These are phyloP conservation scores for Vitis riparia DNA, from an alignment of 164 flowering plant species.

Conservation along the genomic window DNA sequence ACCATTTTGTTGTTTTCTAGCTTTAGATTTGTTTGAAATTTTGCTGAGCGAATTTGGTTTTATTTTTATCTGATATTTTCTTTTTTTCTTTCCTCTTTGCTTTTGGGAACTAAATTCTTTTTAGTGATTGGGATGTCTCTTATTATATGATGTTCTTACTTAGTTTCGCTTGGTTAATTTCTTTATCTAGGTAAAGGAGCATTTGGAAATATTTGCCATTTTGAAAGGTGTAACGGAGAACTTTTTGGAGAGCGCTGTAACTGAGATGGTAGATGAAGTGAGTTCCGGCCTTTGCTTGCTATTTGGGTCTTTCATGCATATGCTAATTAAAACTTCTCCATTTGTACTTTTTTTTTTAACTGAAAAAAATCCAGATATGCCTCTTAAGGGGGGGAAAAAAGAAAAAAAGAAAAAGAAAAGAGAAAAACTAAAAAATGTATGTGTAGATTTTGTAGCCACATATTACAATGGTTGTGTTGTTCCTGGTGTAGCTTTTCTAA, in stretches of 20 bases:
- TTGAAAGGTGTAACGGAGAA: constrained; percentile 86
- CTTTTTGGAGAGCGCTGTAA: constrained; percentile 47
- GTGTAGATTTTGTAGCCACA: too few relatives aligned
- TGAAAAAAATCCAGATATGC: not conserved
- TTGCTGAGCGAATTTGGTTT: too few relatives aligned
- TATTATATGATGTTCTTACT: not conserved
- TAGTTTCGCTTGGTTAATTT: constrained; percentile 8
- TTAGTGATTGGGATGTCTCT: not conserved
- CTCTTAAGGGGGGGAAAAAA: not conserved
- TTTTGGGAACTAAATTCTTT: not conserved
- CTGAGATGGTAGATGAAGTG: constrained; percentile 90
- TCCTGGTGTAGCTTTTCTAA: too few relatives aligned
- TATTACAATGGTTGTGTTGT: too few relatives aligned
- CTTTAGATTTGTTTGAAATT: too few relatives aligned
- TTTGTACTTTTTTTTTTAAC: not conserved
- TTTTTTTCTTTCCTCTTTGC: not conserved
- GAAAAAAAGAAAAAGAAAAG: too few relatives aligned
- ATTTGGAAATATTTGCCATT: constrained; percentile 83
- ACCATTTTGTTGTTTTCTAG: too few relatives aligned
- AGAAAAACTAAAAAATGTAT: too few relatives aligned
- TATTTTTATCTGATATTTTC: not conserved
- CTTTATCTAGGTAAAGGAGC: constrained; percentile 85
- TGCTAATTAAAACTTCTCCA: not conserved
- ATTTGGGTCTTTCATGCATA: constrained; percentile 1
- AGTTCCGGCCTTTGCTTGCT: constrained; percentile 22